A percentile compares a stretch with the other conserved stretches of the same genome.
Evolutionary conservation across 2,329 filamentous ascomycete species (phyloP).

Genomic region (Talaromyces islandicus): DNA sequence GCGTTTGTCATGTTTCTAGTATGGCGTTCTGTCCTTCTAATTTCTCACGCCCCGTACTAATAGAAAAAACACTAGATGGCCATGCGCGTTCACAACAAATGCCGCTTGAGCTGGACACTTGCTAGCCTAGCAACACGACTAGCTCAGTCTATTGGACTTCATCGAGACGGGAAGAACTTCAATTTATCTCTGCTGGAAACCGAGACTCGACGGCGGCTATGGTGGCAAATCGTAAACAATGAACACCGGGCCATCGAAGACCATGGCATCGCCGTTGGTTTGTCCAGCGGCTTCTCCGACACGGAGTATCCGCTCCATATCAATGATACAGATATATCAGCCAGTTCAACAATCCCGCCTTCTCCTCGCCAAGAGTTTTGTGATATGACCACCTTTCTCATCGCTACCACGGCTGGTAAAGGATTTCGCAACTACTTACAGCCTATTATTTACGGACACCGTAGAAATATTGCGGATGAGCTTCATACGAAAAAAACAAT

Average conservation of each 20-base stretch:
- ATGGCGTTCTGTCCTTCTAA: background rate
- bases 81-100: constrained; percentile 4
- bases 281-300: constrained; percentile 44
- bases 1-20: constrained; percentile 31
- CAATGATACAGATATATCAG: constrained; percentile 48
- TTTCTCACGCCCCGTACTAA: background rate
- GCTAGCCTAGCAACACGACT: constrained; percentile 46
- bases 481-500: background rate
- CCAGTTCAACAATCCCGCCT: constrained; percentile 18
- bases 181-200: constrained; percentile 44
- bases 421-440: background rate
- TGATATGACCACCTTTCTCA: background rate
- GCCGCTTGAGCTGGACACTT: constrained; percentile 36
- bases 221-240: constrained; percentile 50
- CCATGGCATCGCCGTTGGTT: constrained; percentile 47
- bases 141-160: constrained; percentile 45
- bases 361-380: background rate
- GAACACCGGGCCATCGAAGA: constrained; percentile 52
- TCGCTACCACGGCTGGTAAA: background rate
- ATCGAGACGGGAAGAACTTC: constrained; percentile 46
- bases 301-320: constrained; percentile 52
- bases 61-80: constrained; percentile 9
- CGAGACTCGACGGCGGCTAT: constrained; percentile 48
- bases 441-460: background rate
- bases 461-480: background rate